These are phyloP conservation scores for Mycena olivaceomarginata DNA, from an alignment of 768 basidiomycete genomes.

Conservation along the genomic window DNA sequence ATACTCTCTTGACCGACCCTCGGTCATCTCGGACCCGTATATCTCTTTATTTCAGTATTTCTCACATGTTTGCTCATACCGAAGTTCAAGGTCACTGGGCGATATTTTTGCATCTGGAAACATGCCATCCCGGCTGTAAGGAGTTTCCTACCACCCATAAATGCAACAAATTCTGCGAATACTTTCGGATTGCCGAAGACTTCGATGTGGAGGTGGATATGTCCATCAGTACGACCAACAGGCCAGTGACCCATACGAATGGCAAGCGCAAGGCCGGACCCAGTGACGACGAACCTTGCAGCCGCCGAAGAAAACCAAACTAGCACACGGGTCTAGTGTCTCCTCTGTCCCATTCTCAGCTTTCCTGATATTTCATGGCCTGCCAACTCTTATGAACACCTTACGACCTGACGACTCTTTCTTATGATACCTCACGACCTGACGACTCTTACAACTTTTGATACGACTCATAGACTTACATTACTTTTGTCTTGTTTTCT, in stretches of 20 bases:
- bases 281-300: neutral
- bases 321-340: neutral
- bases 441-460: no score
- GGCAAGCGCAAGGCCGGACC: neutral
- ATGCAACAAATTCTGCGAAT: constrained; percentile 12
- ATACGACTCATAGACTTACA: no score
- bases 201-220: neutral
- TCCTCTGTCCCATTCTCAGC: neutral
- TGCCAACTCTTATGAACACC: neutral
- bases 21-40: constrained; percentile 11
- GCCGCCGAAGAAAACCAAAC: neutral
- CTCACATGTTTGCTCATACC: neutral
- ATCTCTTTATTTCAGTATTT: neutral
- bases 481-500: no score
- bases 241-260: neutral
- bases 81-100: neutral
- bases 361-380: neutral
- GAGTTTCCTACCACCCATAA: neutral
- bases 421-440: no score
- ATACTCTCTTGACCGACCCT: constrained; percentile 12
- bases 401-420: no score
- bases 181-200: neutral
- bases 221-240: neutral
- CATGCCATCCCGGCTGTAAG: neutral
- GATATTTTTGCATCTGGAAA: constrained; percentile 22